Base-by-base conservation (phyloP, 2,329 filamentous ascomycete species). In the Cytospora chrysosperma region DNA sequence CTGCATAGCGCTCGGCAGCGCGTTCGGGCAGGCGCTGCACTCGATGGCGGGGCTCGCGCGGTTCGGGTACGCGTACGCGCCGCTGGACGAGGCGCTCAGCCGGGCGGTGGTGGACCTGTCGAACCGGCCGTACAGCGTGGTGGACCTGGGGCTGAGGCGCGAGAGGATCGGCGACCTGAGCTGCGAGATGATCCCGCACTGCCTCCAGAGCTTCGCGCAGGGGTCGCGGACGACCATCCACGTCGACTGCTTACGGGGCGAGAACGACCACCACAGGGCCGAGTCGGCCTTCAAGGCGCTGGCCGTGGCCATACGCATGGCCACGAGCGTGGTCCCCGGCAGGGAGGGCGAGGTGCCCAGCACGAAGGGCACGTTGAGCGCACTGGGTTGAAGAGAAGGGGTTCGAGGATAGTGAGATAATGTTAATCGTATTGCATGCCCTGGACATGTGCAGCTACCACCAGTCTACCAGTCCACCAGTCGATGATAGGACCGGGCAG, bases 231-330 rank as follows among this genome's bases (percentile, higher is more conserved):
- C 97, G 59, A 99, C 95, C n/a, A 80, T 98, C 73, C 95, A 99
- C 80, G 92, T 99, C 64, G 92, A 97, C 78, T 96, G 92, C 77
- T 78, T 97, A 62, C 86, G 92, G 67, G 95, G 95, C 59, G 86
- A 90, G 67, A 99, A 98, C 77, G 95, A 98, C 78, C 95, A 98
- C 78, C 95, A 98, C 80, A 84, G 93, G 64, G 93, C 95, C 12
- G 95, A 98, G 85, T 95, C 91, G 75, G 95, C 94, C 19, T 97
- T 99, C 79, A 99, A 99, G 85, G 95, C 95, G 54, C 78, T 98
- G 69, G 95, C 95, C 0, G 87, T 97, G 52, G 95, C 95, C 9
- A 83, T 96, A 61, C 84, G 89, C 70, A 85, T 85, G 75, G 95
- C 95, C 12, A 94, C 88, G 56, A 84, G 85, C 57, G 84, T 87